A percentile compares a stretch with the other conserved stretches of the same genome.
These are phyloP conservation scores for Amesomyces nigricolor DNA, from an alignment of 2,329 filamentous ascomycete genomes.

Conservation along the genomic window DNA sequence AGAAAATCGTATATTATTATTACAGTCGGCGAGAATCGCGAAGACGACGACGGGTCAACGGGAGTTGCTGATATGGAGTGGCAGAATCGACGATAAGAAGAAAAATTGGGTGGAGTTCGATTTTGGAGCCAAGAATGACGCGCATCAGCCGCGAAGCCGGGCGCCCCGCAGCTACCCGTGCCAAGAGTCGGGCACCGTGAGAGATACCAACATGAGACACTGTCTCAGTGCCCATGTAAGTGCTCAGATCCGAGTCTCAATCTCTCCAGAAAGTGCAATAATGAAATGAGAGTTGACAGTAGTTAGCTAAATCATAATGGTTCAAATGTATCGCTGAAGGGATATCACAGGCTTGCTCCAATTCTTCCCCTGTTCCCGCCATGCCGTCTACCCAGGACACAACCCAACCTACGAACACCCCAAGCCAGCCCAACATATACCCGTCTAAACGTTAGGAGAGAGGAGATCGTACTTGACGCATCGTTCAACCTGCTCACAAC, in stretches of 20 bases:
- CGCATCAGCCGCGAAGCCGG: constrained; percentile 15
- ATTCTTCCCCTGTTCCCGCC: not conserved
- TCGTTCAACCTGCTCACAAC: constrained; percentile 63
- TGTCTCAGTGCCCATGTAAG: no score
- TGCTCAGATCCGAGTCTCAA: no score
- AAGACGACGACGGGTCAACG: not conserved
- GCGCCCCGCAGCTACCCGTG: not conserved
- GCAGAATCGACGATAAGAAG: constrained; percentile 6
- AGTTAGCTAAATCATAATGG: not conserved
- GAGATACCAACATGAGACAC: not conserved
- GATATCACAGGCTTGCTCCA: not conserved
- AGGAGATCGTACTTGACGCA: constrained; percentile 89
- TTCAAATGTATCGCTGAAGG: not conserved
- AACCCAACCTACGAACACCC: not conserved
- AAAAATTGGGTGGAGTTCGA: constrained; percentile 6
- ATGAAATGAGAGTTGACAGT: no score
- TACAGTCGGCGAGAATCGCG: not conserved
- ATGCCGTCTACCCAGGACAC: not conserved
- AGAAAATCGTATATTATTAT: not conserved
- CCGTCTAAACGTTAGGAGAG: constrained; percentile 69
- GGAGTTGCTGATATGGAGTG: not conserved
- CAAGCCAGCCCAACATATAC: not conserved
- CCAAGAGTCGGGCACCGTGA: not conserved
- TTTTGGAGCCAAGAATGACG: constrained; percentile 18
- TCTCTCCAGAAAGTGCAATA: not conserved